These are phyloP conservation scores for Alternaria viburni DNA, from an alignment of 2,329 filamentous ascomycete genomes.

Conservation along the genomic window DNA sequence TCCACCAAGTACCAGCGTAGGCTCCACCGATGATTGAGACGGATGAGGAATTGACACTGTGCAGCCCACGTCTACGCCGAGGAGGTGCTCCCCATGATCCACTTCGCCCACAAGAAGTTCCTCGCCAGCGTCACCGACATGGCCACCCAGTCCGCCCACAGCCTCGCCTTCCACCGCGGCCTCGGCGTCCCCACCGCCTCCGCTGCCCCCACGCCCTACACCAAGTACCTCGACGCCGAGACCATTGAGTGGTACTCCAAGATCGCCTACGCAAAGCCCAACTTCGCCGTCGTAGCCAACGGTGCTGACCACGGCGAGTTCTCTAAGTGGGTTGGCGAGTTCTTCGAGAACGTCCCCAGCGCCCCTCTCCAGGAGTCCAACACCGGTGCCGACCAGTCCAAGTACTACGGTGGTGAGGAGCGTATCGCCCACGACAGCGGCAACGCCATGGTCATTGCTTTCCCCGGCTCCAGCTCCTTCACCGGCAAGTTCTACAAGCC, in stretches of 20 bases:
- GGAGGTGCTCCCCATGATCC: constrained; percentile 79
- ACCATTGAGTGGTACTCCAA: constrained; percentile 77
- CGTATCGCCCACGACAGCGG: constrained; percentile 77
- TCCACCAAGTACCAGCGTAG: constrained; percentile 81
- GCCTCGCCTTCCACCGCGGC: constrained; percentile 89
- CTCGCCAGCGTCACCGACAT: constrained; percentile 68
- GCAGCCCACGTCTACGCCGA: constrained; percentile 89
- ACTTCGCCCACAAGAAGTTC: constrained; percentile 76
- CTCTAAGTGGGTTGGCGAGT: constrained; percentile 88
- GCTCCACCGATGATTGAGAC: neutral
- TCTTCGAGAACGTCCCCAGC: constrained; percentile 77
- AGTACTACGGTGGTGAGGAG: constrained; percentile 96
- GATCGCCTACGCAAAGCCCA: constrained; percentile 83
- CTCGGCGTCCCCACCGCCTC: constrained; percentile 82
- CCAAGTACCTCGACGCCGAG: constrained; percentile 80
- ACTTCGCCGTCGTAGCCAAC: constrained; percentile 90
- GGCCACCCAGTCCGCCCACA: constrained; percentile 85
- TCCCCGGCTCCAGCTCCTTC: constrained; percentile 84
- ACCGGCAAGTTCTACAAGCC: constrained; percentile 80
- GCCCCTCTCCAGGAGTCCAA: constrained; percentile 51
- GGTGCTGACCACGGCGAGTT: constrained; percentile 79
- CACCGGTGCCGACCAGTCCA: constrained; percentile 69
- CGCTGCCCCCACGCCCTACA: constrained; percentile 71
- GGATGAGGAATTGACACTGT: constrained; percentile 9
- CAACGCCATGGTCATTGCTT: constrained; percentile 87